Base-by-base conservation (phyloP, 1,284 basidiomycete species). In the Calocybe gambosa region DNA sequence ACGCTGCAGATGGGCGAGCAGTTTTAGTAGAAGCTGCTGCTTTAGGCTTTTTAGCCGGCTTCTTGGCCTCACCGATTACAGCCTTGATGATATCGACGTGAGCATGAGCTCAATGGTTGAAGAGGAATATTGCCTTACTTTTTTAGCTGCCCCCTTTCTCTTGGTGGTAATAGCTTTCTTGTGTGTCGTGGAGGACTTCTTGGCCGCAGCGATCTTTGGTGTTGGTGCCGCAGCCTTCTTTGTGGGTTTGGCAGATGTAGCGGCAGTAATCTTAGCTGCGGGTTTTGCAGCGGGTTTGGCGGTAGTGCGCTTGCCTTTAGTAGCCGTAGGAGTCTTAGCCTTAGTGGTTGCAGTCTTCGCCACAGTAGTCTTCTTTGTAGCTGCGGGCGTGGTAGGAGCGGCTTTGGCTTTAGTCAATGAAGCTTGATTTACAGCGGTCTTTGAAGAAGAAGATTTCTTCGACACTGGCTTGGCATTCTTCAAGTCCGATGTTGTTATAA, bases 381-480 rank as follows among this genome's bases (percentile, higher is more conserved):
- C 51, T 35, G 61, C 50, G n/a, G 58, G 54, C 42, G 72, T 71
- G 58, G 55, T 56, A 48, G 65, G 56, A 21, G 57, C 38, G 20
- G 55, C 49, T 52, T 62, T 67, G 33, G 62, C 58, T 42, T 58
- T 68, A 63, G 53, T 57, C 57, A 62, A 54, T 26, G 62, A 53
- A 8, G 52, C 33, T 40, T 62, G 49, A 8, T 42, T 67, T 36
- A 46, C 53, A 1, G 66, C 56, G 20, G 54, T 52, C 44, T 45
- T 61, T 29, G 49, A 40, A 19, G 58, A 31, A 3, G 53, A 45
- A 34, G 62, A 47, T 50, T 63, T 68, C 70, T 77, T 65, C 19
- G 55, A 49, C 15, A 55, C 60, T 15, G 67, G 66, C 50, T 67
- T 70, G 46, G 65, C 57, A 50, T 72, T 71, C 67, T 71, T 46